Percentiles rank a stretch among this genome's conserved stretches.
phyloP scores from a whole-genome alignment of 345 rosid genomes.

The Populus pruinosa region DNA sequence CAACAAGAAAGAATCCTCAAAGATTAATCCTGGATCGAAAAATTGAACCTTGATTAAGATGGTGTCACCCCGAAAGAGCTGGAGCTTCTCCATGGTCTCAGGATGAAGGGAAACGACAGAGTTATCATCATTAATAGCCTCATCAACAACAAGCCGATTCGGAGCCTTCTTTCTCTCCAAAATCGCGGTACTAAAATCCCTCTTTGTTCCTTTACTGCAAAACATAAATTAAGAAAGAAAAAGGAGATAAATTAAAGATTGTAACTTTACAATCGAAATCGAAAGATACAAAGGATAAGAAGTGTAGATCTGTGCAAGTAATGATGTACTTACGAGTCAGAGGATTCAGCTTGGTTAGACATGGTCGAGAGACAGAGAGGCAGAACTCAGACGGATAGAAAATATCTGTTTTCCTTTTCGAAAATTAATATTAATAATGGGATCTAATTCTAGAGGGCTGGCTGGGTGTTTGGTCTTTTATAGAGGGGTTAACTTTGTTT shows the following conservation, averaged over 20 bases:
- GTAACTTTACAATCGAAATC: not conserved
- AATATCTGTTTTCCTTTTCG: conserved; percentile 40
- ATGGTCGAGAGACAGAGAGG: conserved; percentile 27
- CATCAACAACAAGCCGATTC: conserved; percentile 87
- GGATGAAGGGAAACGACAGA: conserved; percentile 87
- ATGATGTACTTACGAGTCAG: conserved; percentile 59
- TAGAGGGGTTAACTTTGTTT: not conserved
- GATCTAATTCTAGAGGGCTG: conserved; percentile 5
- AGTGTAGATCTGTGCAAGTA: conserved; percentile 31
- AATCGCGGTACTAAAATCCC: conserved; percentile 87
- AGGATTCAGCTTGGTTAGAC: conserved; percentile 76
- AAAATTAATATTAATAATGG: conserved; percentile 19
- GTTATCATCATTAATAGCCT: conserved; percentile 84
- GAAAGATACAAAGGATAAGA: not conserved
- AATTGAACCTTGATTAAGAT: conserved; percentile 72
- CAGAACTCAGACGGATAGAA: conserved; percentile 45
- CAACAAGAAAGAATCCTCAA: not conserved
- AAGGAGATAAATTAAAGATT: not conserved
- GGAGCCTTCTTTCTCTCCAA: conserved; percentile 86
- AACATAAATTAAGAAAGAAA: not conserved
- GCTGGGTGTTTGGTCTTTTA: not conserved
- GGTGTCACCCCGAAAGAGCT: conserved; percentile 93
- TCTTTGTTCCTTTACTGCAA: conserved; percentile 70
- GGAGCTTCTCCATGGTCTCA: conserved; percentile 95
- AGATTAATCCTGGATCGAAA: not conserved